Conservation (phyloP, 1,284 basidiomycete species). For the Singerocomus rubriflavus region DNA sequence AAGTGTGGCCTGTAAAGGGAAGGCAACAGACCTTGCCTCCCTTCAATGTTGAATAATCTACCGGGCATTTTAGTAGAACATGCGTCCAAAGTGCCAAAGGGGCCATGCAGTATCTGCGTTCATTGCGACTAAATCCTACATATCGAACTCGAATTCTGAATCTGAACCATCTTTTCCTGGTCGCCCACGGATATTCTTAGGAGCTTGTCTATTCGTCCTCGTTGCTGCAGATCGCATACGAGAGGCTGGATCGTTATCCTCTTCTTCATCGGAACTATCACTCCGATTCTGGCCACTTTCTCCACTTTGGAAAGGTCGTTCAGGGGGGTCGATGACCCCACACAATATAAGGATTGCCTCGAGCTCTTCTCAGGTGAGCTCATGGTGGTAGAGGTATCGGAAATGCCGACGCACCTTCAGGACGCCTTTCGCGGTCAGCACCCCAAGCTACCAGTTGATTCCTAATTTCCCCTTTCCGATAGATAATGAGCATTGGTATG, state of each 20-base stretch:
- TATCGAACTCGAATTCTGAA: slow-evolving; percentile 45
- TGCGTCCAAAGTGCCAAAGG: background rate
- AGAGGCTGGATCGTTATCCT: slow-evolving; percentile 45
- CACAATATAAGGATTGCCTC: slow-evolving; percentile 62
- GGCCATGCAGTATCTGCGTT: background rate
- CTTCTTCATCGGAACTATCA: slow-evolving; percentile 39
- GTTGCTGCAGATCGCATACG: slow-evolving; percentile 54
- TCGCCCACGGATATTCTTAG: slow-evolving; percentile 56
- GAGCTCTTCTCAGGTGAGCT: slow-evolving; percentile 48
- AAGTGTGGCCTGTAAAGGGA: no score
- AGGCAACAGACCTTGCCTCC: no score
- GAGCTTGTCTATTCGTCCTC: slow-evolving; percentile 48
- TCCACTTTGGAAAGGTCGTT: slow-evolving; percentile 32
- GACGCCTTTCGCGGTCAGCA: slow-evolving; percentile 68
- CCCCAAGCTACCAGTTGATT: slow-evolving; percentile 87
- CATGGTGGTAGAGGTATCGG: background rate
- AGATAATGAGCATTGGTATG: slow-evolving; percentile 90
- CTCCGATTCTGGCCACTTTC: slow-evolving; percentile 34
- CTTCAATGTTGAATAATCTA: no score
- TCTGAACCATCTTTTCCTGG: slow-evolving; percentile 55
- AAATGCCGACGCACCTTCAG: slow-evolving; percentile 62
- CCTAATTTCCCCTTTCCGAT: slow-evolving; percentile 85
- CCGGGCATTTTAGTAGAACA: background rate
- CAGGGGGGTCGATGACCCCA: slow-evolving; percentile 57
- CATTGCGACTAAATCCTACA: slow-evolving; percentile 12